Evolutionary conservation across 352 stramenopile species (phyloP).

Genomic region (Globisporangium okanoganense): DNA sequence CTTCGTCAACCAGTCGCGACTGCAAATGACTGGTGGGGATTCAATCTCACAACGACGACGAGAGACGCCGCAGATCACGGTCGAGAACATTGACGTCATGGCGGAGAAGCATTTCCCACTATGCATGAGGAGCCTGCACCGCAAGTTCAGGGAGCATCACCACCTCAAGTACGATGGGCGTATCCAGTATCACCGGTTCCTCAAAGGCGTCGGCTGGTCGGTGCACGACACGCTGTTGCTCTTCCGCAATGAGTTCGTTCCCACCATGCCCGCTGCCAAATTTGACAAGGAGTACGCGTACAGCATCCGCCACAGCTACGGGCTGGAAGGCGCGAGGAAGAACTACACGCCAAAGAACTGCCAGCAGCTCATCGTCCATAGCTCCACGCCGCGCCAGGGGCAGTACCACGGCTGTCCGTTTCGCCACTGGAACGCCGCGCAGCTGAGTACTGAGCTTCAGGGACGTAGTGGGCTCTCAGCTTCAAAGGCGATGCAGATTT

Average conservation of each 20-base stretch:
- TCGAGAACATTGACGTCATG: constrained; percentile 68
- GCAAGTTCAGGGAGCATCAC: constrained; percentile 65
- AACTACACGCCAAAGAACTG: constrained; percentile 67
- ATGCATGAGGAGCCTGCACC: constrained; percentile 76
- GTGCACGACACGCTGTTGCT: constrained; percentile 76
- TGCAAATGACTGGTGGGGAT: constrained; percentile 14
- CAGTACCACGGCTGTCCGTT: constrained; percentile 81
- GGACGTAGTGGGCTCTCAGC: constrained; percentile 41
- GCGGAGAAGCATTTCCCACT: constrained; percentile 64
- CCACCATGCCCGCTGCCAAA: constrained; percentile 43
- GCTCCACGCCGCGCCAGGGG: constrained; percentile 41
- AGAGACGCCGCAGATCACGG: constrained; percentile 33
- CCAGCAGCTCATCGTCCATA: constrained; percentile 41
- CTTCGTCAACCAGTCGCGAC: constrained; percentile 31
- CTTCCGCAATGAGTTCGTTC: constrained; percentile 72
- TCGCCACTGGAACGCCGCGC: constrained; percentile 55
- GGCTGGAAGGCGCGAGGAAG: constrained; percentile 68
- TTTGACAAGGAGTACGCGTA: constrained; percentile 88
- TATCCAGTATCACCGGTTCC: constrained; percentile 80
- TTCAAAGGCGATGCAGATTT: constrained; percentile 25
- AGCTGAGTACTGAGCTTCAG: constrained; percentile 42
- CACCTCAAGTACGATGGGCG: constrained; percentile 87
- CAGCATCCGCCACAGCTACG: constrained; percentile 86
- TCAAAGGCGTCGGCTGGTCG: constrained; percentile 78
- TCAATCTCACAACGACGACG: background rate